Evolutionary conservation across 2,329 filamentous ascomycete genomes (phyloP).

Genomic region (Tolypocladium tropicale): DNA sequence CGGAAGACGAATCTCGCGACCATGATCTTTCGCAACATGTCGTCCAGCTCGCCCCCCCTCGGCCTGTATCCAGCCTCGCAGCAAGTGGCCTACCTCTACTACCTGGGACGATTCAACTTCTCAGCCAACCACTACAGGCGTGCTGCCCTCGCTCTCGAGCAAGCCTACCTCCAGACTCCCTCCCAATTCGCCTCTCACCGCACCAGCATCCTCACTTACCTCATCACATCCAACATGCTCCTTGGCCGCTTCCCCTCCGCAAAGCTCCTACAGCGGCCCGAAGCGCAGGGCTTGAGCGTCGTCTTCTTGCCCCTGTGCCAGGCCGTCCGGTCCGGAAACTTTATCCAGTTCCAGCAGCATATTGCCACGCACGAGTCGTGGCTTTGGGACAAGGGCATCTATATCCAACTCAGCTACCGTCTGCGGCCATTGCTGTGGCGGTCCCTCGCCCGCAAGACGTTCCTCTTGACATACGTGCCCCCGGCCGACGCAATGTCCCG

Average conservation of each 20-base stretch:
- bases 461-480: conserved; percentile 66
- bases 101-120: conserved; percentile 83
- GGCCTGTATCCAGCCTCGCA: conserved; percentile 75
- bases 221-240: conserved; percentile 74
- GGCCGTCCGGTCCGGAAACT: conserved; percentile 64
- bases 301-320: conserved; percentile 65
- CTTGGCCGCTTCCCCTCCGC: conserved; percentile 72
- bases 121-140: conserved; percentile 74
- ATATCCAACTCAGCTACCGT: conserved; percentile 65
- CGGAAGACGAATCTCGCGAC: conserved; percentile 74
- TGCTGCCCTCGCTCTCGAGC: conserved; percentile 63
- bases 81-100: conserved; percentile 87
- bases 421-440: conserved; percentile 80
- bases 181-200: conserved; percentile 59
- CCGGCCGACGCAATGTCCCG: conserved; percentile 44
- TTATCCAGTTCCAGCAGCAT: conserved; percentile 61
- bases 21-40: conserved; percentile 84
- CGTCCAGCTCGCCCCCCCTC: conserved; percentile 70
- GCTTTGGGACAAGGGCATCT: conserved; percentile 65
- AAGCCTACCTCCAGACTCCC: conserved; percentile 65
- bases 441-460: conserved; percentile 66
- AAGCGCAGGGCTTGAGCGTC: conserved; percentile 46
- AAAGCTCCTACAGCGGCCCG: conserved; percentile 55
- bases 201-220: conserved; percentile 69
- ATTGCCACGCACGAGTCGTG: conserved; percentile 56